Evolutionary conservation across 352 stramenopile species (phyloP), one percentile per base, ranked within the genome.

Genomic region (Phytophthora citricola): DNA sequence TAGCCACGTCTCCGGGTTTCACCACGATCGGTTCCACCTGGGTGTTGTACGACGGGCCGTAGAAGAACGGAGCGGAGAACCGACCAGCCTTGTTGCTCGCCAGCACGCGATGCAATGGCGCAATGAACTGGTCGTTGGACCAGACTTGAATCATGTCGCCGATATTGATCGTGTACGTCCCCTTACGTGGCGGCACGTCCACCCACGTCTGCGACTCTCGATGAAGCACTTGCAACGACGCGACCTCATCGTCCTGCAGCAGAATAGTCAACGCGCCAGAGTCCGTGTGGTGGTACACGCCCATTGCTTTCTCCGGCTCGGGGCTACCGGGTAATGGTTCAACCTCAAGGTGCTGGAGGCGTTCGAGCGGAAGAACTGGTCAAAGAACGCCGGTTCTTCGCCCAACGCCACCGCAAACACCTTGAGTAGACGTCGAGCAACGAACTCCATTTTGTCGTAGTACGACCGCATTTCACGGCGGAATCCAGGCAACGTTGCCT

Each of bases 301-400:
- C 76, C 73, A 87, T 81, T 17, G 71, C 68, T 15, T 59, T 73
- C 53, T 65, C 66, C 5, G 75, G 72, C n/a, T 83, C 60, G 2
- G 76, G 0, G 75, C 59, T 1, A 83, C 55, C 3, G 92, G 92
- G 70, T 98, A 98, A 69, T 94, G 88, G 63, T 98, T 98, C 45
- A 97, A 73, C 29, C 94, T 76, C 50, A 98, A 55, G 53, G 95
- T 96, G 40, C 80, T 95, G 22, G 90, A 96, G 73, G 98, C 92
- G 43, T 69, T 69, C 5, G 57, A 60, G 15, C 75, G 51, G 56
- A 83, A 90, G 51, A 87, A 89, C 63, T 81, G 60, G 53, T 89
- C 78, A n/a, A 90, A 76, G 55, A 83, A 84, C 22, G 70, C 68
- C 4, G 69, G 46, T 4, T 73, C 24, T 43, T 87, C 70, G 34